phyloP scores from a whole-genome alignment of 2,329 filamentous ascomycete species.

The Magnaporthiopsis rhizophila region DNA sequence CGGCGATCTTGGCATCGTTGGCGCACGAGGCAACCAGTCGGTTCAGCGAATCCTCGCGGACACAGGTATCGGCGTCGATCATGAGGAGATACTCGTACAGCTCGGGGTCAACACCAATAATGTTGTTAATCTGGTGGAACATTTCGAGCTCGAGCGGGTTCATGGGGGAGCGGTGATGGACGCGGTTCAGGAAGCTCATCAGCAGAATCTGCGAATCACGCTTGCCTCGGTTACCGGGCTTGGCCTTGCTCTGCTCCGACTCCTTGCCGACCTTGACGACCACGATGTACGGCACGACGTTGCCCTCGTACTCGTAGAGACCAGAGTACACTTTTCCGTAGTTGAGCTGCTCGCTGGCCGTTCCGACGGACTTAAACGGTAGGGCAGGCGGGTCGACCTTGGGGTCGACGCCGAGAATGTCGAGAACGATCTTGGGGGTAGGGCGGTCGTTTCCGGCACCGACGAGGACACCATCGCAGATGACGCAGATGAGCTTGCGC shows the following conservation, averaged over 20 bases:
- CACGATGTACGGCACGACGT: conserved; percentile 93
- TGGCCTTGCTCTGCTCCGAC: conserved; percentile 81
- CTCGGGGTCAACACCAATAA: conserved; percentile 95
- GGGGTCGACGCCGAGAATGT: conserved; percentile 93
- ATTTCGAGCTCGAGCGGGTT: conserved; percentile 93
- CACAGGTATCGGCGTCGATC: conserved; percentile 95
- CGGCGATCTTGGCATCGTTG: conserved; percentile 91
- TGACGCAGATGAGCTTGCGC: conserved; percentile 89
- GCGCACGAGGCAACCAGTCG: conserved; percentile 86
- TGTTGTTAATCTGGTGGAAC: conserved; percentile 99
- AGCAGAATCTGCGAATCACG: conserved; percentile 94
- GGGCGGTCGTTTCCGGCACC: conserved; percentile 93
- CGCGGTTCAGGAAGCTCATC: conserved; percentile 96
- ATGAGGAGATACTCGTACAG: conserved; percentile 95
- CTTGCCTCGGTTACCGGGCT: conserved; percentile 96
- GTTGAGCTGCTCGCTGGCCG: conserved; percentile 86
- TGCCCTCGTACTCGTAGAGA: conserved; percentile 94
- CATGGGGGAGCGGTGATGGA: conserved; percentile 92
- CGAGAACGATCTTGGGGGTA: conserved; percentile 93
- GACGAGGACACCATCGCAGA: conserved; percentile 96
- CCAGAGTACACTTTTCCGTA: conserved; percentile 98
- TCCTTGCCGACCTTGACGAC: conserved; percentile 97
- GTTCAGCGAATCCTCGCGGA: conserved; percentile 86
- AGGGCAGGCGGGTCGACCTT: conserved; percentile 93
- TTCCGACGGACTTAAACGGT: conserved; percentile 87